Evolutionary conservation across 116 monocot genomes (phyloP).

Genomic region (Phalaenopsis hybrid): DNA sequence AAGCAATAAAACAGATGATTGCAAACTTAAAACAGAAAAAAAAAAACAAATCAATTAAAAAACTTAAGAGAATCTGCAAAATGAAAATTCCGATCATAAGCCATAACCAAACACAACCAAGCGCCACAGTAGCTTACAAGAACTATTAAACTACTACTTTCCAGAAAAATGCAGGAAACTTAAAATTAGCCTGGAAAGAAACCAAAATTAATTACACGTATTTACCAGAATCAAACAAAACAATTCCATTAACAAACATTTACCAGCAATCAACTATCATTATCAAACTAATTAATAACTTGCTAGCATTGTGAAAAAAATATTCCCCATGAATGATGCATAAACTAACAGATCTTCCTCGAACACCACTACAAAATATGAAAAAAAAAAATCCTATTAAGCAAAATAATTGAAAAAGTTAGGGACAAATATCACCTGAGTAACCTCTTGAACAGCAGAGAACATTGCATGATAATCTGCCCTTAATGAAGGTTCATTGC

Average conservation of each 20-base stretch:
- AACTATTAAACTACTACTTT: too few relatives aligned
- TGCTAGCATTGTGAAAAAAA: too few relatives aligned
- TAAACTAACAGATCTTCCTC: background rate
- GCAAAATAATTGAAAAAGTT: background rate
- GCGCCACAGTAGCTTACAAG: too few relatives aligned
- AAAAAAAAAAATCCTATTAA: background rate
- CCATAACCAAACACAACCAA: background rate
- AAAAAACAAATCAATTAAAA: background rate
- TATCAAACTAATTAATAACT: too few relatives aligned
- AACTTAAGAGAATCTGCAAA: background rate
- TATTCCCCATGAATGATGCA: background rate
- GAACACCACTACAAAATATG: too few relatives aligned
- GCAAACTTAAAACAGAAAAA: background rate
- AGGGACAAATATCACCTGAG: slow-evolving; percentile 41
- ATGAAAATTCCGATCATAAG: background rate
- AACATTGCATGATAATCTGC: slow-evolving; percentile 74
- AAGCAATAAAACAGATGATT: background rate
- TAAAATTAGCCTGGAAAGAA: too few relatives aligned
- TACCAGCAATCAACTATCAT: too few relatives aligned
- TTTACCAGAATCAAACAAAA: too few relatives aligned
- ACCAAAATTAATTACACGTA: too few relatives aligned
- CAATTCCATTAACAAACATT: too few relatives aligned
- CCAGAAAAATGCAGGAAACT: too few relatives aligned
- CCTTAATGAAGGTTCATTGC: slow-evolving; percentile 55
- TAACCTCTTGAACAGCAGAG: slow-evolving; percentile 54